A percentile compares a stretch with the other conserved stretches of the same genome.
These are phyloP conservation scores for Geum urbanum DNA, from an alignment of 306 rosid genomes.

Conservation along the genomic window DNA sequence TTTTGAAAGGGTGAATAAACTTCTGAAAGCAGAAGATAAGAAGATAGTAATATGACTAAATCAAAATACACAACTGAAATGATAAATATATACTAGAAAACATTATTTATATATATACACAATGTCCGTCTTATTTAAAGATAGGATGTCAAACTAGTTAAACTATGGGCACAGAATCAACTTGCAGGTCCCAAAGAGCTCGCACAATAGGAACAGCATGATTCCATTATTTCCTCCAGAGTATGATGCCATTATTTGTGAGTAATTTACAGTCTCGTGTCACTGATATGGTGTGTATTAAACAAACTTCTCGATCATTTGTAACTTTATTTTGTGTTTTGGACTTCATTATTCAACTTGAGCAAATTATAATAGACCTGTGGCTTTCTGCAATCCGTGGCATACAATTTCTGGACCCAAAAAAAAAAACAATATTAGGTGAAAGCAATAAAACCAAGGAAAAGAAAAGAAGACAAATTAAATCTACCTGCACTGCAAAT, in stretches of 20 bases:
- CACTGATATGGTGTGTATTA: not conserved
- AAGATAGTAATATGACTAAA: no score
- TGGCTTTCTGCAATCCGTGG: slow-evolving; percentile 57
- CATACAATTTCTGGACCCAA: slow-evolving; percentile 48
- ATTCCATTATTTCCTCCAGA: not conserved
- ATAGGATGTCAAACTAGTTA: not conserved
- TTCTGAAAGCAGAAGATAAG: no score
- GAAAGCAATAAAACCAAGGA: not conserved
- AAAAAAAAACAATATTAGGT: slow-evolving; percentile 9
- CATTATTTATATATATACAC: no score
- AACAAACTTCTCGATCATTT: not conserved
- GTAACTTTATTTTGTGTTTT: not conserved
- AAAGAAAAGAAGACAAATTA: not conserved
- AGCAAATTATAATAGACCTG: slow-evolving; percentile 56
- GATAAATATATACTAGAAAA: no score
- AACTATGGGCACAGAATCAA: not conserved
- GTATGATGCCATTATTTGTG: not conserved
- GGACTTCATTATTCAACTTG: not conserved
- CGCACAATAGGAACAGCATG: not conserved
- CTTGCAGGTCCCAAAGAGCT: not conserved
- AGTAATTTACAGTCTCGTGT: not conserved
- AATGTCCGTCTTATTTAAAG: no score
- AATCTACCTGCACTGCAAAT: slow-evolving; percentile 64
- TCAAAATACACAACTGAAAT: no score
- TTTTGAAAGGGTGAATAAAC: no score